Percentiles rank a stretch among this genome's conserved stretches.
These are phyloP conservation scores for Elsinoe arachidis DNA, from an alignment of 2,329 filamentous ascomycete genomes.

Conservation along the genomic window DNA sequence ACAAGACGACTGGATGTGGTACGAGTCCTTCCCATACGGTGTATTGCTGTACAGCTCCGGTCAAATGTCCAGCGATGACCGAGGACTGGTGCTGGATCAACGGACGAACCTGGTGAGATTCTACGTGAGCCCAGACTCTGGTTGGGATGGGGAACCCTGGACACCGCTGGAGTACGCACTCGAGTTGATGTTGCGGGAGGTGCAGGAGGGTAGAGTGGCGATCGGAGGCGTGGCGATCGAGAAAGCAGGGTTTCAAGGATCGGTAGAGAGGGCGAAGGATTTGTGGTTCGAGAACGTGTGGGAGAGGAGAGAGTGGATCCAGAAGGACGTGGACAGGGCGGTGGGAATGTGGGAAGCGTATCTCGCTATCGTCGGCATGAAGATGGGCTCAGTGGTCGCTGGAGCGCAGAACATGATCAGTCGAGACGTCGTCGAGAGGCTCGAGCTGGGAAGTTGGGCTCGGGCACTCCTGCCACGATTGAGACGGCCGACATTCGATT, in stretches of 20 bases:
- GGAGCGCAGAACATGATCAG: neutral
- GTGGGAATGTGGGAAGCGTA: conserved; percentile 10
- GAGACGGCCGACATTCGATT: conserved; percentile 1
- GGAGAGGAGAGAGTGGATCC: neutral
- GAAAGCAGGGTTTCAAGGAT: neutral
- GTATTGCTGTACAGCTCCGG: conserved; percentile 5
- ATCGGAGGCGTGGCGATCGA: neutral
- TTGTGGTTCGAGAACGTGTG: conserved; percentile 1
- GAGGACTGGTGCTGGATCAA: conserved; percentile 9
- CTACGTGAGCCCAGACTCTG: neutral
- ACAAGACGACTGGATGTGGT: conserved; percentile 3
- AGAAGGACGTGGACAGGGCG: neutral
- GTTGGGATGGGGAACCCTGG: neutral
- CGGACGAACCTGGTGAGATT: conserved; percentile 1
- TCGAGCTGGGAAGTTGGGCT: neutral
- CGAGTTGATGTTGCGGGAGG: neutral
- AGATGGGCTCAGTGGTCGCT: neutral
- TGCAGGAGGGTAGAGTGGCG: conserved; percentile 4
- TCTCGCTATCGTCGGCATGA: conserved; percentile 7
- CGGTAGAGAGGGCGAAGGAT: neutral
- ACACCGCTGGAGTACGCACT: neutral
- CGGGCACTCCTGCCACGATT: neutral
- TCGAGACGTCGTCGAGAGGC: neutral
- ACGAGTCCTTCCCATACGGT: neutral
- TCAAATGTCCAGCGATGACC: neutral